A percentile compares a stretch with the other conserved stretches of the same genome.
Conservation (phyloP, 2,329 filamentous ascomycete species). For the Plectosphaerella sp. region DNA sequence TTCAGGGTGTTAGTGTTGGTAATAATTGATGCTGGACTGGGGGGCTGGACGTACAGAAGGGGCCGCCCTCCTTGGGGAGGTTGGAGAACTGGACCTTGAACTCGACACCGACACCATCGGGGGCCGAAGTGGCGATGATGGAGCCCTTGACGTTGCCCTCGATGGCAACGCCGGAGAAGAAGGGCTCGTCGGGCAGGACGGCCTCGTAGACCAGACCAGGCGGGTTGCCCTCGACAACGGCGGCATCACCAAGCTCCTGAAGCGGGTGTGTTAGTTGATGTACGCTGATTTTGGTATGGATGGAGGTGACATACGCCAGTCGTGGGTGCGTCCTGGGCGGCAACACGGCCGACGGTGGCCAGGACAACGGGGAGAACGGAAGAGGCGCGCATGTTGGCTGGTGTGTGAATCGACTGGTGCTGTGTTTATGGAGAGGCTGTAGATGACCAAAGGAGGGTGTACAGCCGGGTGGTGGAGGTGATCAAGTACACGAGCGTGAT, state of each 20-base stretch:
- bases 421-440: background rate
- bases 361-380: slow-evolving; percentile 19
- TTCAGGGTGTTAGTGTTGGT: slow-evolving; percentile 26
- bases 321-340: slow-evolving; percentile 14
- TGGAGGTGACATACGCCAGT: slow-evolving; percentile 11
- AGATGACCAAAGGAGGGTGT: background rate
- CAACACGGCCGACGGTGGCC: slow-evolving; percentile 20
- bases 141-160: slow-evolving; percentile 51
- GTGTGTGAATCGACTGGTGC: background rate
- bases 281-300: background rate
- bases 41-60: slow-evolving; percentile 57
- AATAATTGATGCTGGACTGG: too few species aligned
- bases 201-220: slow-evolving; percentile 49
- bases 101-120: slow-evolving; percentile 49
- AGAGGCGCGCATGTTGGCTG: slow-evolving; percentile 14
- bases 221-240: slow-evolving; percentile 51
- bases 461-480: too few species aligned
- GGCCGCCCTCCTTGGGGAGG: slow-evolving; percentile 51
- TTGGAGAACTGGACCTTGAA: slow-evolving; percentile 54
- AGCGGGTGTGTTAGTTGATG: background rate
- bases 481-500: too few species aligned
- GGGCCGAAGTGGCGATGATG: slow-evolving; percentile 39
- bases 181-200: slow-evolving; percentile 46
- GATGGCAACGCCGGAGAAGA: slow-evolving; percentile 42
- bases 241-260: slow-evolving; percentile 43